Base-by-base conservation (phyloP, 805 yeast genomes). In the Candida nemodendra region DNA sequence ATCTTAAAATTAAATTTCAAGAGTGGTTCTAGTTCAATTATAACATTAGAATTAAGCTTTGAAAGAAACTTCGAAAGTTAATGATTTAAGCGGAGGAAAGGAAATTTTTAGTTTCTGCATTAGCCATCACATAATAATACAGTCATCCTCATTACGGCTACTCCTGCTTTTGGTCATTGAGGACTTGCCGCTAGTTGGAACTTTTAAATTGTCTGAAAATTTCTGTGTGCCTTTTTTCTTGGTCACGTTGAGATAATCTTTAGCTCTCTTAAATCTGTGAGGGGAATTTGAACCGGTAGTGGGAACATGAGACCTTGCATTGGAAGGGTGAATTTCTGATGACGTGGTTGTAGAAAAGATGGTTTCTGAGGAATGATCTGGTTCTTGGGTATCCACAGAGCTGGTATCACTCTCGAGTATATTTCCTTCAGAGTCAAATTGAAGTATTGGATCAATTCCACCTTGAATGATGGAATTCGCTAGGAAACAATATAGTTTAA, bases 401-500 rank as follows among this genome's bases (percentile, higher is more conserved):
- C 26, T 21, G 13, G 26, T 17, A 5, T 23, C 32, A 19, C 32
- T 32, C 19, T 37, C 39, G 13, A 9, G 5, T 5, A 34, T 27
- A 14, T 12, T 18, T 15, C 41, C 40, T 11, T 15, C 23, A 15
- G 37, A 32, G 11, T 39, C 54, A 28, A 61, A 63, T 26, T 50
- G 55, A 32, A 64, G 50, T 3, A 62, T 48, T 3, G 81, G 81
- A 47, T 76, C 81, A 28, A 72, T 63, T 25, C 81, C 82, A 40
- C 75, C 75, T 53, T 79, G 82, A 14, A 83, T 53, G 30, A 84
- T 71, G 16, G 82, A 72, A 58, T 84, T 82, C 18, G 89, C 80
- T 47, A 84, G 61, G 56, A 78, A 84, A 40, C 81, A 66, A 62
- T 81, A 84, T 16, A 84, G 63, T 51, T 80, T 76, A 38, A 83